Evolutionary conservation across 2,329 filamentous ascomycete genomes (phyloP).

Genomic region (Stemphylium vesicarium): DNA sequence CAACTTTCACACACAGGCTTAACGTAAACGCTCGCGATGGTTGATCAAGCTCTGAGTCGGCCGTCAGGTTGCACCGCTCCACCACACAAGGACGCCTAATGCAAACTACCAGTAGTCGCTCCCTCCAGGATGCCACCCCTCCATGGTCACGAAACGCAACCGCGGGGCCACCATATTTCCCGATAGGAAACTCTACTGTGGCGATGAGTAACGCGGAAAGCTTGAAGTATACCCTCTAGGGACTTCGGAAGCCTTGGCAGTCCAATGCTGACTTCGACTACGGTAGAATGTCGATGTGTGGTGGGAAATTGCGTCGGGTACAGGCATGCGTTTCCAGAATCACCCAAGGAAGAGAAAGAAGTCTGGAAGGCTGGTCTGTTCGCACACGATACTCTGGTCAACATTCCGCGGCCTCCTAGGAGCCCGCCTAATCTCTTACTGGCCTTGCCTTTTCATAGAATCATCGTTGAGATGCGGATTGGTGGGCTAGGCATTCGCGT

Average conservation of each 20-base stretch:
- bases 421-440: no score
- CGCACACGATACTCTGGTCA: no score
- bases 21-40: no score
- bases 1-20: no score
- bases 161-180: not conserved
- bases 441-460: no score
- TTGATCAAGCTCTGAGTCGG: no score
- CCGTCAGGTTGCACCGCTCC: no score
- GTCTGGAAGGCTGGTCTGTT: no score
- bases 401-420: no score
- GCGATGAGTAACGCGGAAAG: not conserved
- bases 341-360: not conserved
- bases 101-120: not conserved
- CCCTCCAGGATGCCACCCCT: not conserved
- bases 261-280: not conserved
- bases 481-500: no score
- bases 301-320: not conserved
- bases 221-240: not conserved
- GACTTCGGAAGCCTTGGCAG: conserved; percentile 8
- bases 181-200: not conserved
- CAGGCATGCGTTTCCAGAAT: not conserved
- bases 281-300: not conserved
- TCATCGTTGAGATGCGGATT: no score
- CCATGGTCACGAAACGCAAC: not conserved
- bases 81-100: not conserved